Evolutionary conservation across 2,329 filamentous ascomycete species (phyloP).

Genomic region (Trichoderma citrinoviride): DNA sequence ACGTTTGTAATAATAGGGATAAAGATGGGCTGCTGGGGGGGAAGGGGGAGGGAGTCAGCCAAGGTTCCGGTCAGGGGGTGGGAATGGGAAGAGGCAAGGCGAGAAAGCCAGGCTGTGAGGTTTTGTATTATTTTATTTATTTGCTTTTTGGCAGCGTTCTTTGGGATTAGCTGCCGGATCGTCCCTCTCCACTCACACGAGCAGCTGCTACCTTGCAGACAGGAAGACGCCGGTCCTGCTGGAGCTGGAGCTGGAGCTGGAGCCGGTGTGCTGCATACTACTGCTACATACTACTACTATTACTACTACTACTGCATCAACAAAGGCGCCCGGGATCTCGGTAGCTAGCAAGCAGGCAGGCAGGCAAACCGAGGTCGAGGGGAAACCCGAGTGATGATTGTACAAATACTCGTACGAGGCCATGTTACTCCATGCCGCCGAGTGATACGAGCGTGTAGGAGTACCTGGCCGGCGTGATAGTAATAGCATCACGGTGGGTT

Average conservation of each 20-base stretch:
- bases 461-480: too few relatives aligned
- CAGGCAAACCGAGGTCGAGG: neutral
- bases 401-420: too few relatives aligned
- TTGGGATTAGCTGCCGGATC: constrained; percentile 18
- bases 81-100: neutral
- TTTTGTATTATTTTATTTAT: constrained; percentile 19
- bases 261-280: neutral
- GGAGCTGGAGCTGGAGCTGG: too few relatives aligned
- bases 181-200: constrained; percentile 13
- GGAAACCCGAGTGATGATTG: neutral
- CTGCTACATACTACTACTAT: constrained; percentile 1
- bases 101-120: neutral
- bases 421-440: too few relatives aligned
- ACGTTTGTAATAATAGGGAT: neutral
- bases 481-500: too few relatives aligned
- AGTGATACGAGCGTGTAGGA: too few relatives aligned
- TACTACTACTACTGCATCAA: neutral
- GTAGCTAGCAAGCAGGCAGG: constrained; percentile 3
- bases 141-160: neutral
- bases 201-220: neutral
- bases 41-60: neutral
- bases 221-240: too few relatives aligned
- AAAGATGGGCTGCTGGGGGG: neutral
- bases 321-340: constrained; percentile 2
- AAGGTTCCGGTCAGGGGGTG: neutral